A percentile compares a stretch with the other conserved stretches of the same genome.
These are phyloP conservation scores for Reutealis trisperma DNA, from an alignment of 345 rosid genomes.

Conservation along the genomic window DNA sequence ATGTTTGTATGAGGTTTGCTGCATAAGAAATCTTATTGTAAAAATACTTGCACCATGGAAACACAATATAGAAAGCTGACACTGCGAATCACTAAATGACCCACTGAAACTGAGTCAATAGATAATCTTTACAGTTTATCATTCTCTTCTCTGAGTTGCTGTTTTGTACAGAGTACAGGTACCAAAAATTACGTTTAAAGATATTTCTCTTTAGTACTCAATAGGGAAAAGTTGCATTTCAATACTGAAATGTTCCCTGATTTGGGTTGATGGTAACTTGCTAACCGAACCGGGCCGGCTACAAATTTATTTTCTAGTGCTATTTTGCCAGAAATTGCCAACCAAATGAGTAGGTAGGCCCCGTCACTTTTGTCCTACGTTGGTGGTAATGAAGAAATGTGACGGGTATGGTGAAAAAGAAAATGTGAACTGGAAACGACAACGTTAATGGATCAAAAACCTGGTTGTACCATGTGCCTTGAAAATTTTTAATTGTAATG, in stretches of 20 bases:
- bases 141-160: not conserved
- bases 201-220: too few relatives aligned
- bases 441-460: not conserved
- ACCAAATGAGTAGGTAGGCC: too few relatives aligned
- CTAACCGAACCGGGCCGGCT: not conserved
- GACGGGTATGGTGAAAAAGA: not conserved
- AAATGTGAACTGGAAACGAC: not conserved
- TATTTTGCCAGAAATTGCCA: constrained; percentile 11
- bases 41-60: not conserved
- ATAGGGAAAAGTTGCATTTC: not conserved
- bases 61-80: not conserved
- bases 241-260: not conserved
- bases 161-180: not conserved
- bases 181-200: not conserved
- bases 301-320: not conserved
- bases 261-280: too few relatives aligned
- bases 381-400: not conserved
- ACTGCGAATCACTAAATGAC: not conserved
- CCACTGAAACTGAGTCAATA: not conserved
- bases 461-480: constrained; percentile 11
- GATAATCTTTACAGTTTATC: too few relatives aligned
- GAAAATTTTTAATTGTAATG: not conserved
- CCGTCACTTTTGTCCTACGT: not conserved
- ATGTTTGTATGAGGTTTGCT: not conserved
- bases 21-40: not conserved